Conservation (phyloP, 1,284 basidiomycete genomes). For the Sanghuangporus sanghuang region DNA sequence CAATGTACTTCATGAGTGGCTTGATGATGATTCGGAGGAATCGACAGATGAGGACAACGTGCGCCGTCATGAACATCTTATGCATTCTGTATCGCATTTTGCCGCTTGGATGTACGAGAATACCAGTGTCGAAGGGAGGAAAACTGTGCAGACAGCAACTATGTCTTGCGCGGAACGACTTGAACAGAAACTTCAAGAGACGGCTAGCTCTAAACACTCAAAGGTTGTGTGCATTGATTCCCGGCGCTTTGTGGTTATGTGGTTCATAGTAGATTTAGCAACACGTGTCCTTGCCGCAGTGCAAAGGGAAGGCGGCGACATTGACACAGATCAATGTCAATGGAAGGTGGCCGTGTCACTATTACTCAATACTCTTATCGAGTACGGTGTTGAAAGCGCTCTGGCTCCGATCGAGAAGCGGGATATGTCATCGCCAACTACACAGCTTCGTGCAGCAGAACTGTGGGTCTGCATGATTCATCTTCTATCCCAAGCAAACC, state of each 20-base stretch:
- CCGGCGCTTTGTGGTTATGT: conserved; percentile 40
- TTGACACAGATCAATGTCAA: conserved; percentile 21
- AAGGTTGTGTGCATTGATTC: background rate
- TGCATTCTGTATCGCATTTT: conserved; percentile 34
- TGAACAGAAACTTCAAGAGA: background rate
- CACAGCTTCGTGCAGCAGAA: conserved; percentile 43
- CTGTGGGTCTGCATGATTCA: conserved; percentile 79
- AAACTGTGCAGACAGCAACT: conserved; percentile 29
- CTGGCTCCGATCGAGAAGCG: conserved; percentile 37
- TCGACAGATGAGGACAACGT: conserved; percentile 13
- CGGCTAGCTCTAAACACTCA: background rate
- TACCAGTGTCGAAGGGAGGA: conserved; percentile 30
- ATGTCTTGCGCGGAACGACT: conserved; percentile 29
- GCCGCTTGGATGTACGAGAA: conserved; percentile 38
- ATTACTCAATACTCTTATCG: conserved; percentile 49
- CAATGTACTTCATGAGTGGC: conserved; percentile 33
- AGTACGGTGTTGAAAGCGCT: conserved; percentile 46
- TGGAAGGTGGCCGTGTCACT: conserved; percentile 27
- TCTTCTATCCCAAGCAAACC: conserved; percentile 25
- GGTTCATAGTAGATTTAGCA: conserved; percentile 59
- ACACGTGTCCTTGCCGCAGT: conserved; percentile 30
- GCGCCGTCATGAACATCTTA: conserved; percentile 36
- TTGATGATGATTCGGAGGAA: conserved; percentile 3
- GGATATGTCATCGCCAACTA: conserved; percentile 34
- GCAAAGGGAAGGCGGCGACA: conserved; percentile 24